These are phyloP conservation scores for Trichoderma sp. DNA, from an alignment of 2,329 filamentous ascomycete species.

Conservation along the genomic window DNA sequence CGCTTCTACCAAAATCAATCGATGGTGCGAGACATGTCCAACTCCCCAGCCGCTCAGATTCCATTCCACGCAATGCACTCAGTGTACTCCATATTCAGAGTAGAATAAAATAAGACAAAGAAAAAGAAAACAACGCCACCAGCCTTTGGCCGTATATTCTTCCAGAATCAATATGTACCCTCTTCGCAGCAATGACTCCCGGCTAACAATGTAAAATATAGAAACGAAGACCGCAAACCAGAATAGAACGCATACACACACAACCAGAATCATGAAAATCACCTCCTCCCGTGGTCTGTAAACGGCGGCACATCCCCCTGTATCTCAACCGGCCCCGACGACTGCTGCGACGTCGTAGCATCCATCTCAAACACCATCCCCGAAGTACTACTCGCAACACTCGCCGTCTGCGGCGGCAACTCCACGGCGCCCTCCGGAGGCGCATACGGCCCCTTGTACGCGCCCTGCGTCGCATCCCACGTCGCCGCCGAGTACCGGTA, in stretches of 20 bases:
- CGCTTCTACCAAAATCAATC: background rate
- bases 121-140: background rate
- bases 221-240: background rate
- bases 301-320: slow-evolving; percentile 21
- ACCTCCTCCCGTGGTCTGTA: background rate
- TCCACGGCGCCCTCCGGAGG: slow-evolving; percentile 23
- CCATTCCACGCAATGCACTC: background rate
- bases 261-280: background rate
- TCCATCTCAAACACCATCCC: slow-evolving; percentile 26
- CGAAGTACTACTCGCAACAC: background rate
- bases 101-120: background rate
- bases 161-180: background rate
- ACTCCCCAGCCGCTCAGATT: background rate
- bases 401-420: slow-evolving; percentile 14
- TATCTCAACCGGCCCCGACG: slow-evolving; percentile 20
- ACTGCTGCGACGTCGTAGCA: background rate
- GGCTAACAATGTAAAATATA: background rate
- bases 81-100: background rate
- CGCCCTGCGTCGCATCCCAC: slow-evolving; percentile 7
- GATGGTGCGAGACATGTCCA: background rate
- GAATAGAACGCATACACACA: background rate
- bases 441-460: slow-evolving; percentile 22
- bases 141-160: background rate
- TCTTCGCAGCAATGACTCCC: background rate
- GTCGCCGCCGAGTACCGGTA: slow-evolving; percentile 18